Evolutionary conservation across 2,329 filamentous ascomycete species (phyloP).

Genomic region (Botrytis squamosa): DNA sequence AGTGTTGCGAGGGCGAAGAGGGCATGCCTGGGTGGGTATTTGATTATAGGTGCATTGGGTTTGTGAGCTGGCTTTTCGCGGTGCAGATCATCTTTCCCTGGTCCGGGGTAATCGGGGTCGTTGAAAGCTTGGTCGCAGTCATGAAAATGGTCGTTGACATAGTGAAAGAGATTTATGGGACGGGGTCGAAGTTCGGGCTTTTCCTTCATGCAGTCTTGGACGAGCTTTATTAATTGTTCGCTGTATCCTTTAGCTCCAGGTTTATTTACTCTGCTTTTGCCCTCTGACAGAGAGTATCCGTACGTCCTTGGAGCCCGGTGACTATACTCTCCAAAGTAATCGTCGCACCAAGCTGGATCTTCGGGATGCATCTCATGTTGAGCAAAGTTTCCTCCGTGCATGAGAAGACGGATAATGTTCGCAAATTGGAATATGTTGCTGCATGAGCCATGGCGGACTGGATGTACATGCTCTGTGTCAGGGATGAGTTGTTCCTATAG

Average conservation of each 20-base stretch:
- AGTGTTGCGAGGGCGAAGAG: neutral
- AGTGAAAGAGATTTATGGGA: neutral
- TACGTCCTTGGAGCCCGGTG: rapidly evolving
- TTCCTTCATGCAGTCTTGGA: neutral
- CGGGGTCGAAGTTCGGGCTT: neutral
- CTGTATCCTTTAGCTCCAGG: neutral
- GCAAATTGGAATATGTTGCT: slow-evolving; percentile 17
- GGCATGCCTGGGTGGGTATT: neutral
- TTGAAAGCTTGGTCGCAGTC: too few species aligned
- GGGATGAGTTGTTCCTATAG: neutral
- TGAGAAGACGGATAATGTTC: neutral
- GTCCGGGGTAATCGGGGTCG: neutral
- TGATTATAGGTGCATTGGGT: rapidly evolving
- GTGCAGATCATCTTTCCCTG: neutral
- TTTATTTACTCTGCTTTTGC: neutral
- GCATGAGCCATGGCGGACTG: slow-evolving; percentile 4
- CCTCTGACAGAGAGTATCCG: neutral
- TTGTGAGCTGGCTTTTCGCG: neutral
- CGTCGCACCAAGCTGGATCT: neutral
- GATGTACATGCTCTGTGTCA: neutral
- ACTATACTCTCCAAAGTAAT: neutral
- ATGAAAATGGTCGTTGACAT: neutral
- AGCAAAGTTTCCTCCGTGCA: neutral
- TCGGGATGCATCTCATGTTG: neutral
- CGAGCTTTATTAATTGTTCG: neutral